A percentile compares a stretch with the other conserved stretches of the same genome.
Evolutionary conservation across 306 rosid genomes (phyloP).

Genomic region (Casuarina equisetifolia): DNA sequence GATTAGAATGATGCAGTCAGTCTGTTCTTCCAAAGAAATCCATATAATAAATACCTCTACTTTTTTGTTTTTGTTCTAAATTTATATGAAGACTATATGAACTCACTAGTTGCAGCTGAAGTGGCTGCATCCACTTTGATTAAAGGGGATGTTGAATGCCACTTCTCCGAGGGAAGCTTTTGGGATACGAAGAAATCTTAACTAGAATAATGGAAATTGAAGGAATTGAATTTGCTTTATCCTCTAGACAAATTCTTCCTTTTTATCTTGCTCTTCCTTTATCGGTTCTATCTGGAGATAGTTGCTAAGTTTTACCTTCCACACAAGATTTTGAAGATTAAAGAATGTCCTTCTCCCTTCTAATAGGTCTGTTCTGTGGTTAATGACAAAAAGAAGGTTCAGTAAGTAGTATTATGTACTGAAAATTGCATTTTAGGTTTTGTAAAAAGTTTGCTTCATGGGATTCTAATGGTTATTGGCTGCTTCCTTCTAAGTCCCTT

Average conservation of each 20-base stretch:
- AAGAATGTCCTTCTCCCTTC: not conserved
- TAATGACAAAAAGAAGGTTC: no score
- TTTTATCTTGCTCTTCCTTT: not conserved
- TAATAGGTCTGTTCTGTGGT: not conserved
- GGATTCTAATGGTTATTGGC: slow-evolving; percentile 3
- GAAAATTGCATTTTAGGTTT: not conserved
- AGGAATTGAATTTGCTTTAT: not conserved
- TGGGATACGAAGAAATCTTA: not conserved
- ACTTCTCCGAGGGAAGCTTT: not conserved
- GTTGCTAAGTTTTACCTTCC: no score
- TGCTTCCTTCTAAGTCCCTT: slow-evolving; percentile 3
- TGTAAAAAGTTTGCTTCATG: slow-evolving; percentile 7
- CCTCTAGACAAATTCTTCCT: not conserved
- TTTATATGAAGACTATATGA: no score
- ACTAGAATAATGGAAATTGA: not conserved
- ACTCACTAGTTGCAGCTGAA: no score
- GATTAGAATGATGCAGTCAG: not conserved
- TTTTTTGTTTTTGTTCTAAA: no score
- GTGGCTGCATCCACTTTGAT: not conserved
- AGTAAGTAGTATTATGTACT: no score
- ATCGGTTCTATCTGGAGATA: not conserved
- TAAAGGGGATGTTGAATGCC: not conserved
- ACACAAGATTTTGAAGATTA: no score
- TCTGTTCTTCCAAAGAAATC: not conserved
- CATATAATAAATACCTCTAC: not conserved